A percentile compares a stretch with the other conserved stretches of the same genome.
Conservation (phyloP, 495 filamentous ascomycete species). For the Bryoglossum gracile region DNA sequence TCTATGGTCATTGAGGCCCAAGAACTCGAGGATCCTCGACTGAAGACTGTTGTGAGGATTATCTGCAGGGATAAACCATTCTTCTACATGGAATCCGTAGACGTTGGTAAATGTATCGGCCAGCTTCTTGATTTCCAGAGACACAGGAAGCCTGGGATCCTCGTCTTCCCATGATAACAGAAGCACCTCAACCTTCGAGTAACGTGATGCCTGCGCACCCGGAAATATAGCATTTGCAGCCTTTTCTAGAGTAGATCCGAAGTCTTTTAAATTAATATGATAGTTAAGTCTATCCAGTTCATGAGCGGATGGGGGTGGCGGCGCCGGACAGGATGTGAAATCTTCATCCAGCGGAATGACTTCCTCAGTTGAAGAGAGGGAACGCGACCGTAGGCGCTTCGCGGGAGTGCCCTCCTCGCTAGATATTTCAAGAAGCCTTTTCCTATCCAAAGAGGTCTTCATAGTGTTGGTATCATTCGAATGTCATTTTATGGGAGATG, state of each 20-base stretch:
- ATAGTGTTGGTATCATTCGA: no score
- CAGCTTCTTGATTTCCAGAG: not conserved
- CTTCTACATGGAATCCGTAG: constrained; percentile 3
- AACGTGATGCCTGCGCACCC: not conserved
- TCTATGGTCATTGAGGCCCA: not conserved
- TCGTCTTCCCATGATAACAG: constrained; percentile 5
- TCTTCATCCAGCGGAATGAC: not conserved
- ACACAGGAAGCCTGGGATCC: not conserved
- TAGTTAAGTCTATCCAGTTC: not conserved
- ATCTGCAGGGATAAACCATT: constrained; percentile 2
- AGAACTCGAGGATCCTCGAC: not conserved
- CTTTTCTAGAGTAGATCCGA: not conserved
- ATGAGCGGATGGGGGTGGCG: not conserved
- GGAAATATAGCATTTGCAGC: constrained; percentile 1
- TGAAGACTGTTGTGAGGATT: constrained; percentile 2
- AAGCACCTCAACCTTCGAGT: not conserved
- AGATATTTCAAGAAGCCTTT: no score
- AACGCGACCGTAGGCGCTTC: constrained; percentile 1
- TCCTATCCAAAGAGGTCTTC: no score
- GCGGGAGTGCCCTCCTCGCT: no score
- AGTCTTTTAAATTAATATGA: not conserved
- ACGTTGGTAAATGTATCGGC: not conserved
- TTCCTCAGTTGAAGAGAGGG: not conserved
- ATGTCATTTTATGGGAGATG: no score
- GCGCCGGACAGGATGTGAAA: not conserved